Evolutionary conservation across 2,329 filamentous ascomycete genomes (phyloP).

Genomic region (Endoconidiophora laricicola): DNA sequence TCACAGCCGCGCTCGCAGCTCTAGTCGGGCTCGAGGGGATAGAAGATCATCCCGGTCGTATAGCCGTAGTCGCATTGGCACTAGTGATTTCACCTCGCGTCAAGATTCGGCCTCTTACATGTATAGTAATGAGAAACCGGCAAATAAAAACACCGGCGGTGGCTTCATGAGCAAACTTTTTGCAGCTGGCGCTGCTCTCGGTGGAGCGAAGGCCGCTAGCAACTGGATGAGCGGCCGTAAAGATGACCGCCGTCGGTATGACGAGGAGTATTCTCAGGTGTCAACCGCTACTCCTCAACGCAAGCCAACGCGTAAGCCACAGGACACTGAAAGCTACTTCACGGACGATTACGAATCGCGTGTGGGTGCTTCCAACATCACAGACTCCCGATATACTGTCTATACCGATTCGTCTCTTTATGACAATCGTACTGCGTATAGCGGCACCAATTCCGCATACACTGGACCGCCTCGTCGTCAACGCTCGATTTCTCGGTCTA

Average conservation of each 20-base stretch:
- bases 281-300: conserved; percentile 43
- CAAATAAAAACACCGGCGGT: conserved; percentile 19
- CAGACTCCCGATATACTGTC: conserved; percentile 8
- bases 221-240: conserved; percentile 26
- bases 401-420: conserved; percentile 10
- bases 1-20: conserved; percentile 21
- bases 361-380: conserved; percentile 18
- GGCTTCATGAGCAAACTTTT: conserved; percentile 43
- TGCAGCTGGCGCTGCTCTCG: conserved; percentile 42
- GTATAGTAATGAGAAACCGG: conserved; percentile 29
- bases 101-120: conserved; percentile 51
- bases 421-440: conserved; percentile 8
- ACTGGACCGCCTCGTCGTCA: conserved; percentile 5
- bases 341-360: conserved; percentile 38
- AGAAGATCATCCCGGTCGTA: conserved; percentile 19
- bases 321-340: conserved; percentile 31
- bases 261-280: conserved; percentile 48
- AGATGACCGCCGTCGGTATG: conserved; percentile 34
- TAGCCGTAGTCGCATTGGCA: conserved; percentile 27
- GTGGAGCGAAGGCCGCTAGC: conserved; percentile 44
- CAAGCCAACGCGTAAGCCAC: conserved; percentile 22
- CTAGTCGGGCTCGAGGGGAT: conserved; percentile 1
- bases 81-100: conserved; percentile 31
- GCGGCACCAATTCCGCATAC: conserved; percentile 2
- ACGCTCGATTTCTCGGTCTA: conserved; percentile 1